These are phyloP conservation scores for Suillus tomentosus DNA, from an alignment of 768 basidiomycete species.

Conservation along the genomic window DNA sequence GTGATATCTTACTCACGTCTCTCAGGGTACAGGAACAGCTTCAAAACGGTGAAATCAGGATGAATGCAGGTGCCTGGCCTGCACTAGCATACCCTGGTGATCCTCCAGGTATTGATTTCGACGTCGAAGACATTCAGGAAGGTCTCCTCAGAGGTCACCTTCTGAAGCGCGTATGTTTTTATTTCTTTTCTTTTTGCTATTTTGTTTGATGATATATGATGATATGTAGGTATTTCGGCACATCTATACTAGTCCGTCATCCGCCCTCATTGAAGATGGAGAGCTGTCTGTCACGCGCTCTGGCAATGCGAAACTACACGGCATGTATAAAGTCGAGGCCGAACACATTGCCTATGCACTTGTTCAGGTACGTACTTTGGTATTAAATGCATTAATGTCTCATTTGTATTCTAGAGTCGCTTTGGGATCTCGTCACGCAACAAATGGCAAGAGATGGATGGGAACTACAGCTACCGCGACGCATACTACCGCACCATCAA, in stretches of 20 bases:
- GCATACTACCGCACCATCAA: no score
- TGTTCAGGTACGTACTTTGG: no score
- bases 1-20: background rate
- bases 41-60: background rate
- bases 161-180: background rate
- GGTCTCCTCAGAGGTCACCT: background rate
- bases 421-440: no score
- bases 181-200: background rate
- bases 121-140: background rate
- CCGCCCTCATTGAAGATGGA: background rate
- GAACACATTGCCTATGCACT: no score
- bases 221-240: background rate
- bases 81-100: slow-evolving; percentile 1
- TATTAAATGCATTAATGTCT: no score
- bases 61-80: background rate
- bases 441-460: no score
- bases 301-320: background rate
- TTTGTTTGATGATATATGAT: background rate
- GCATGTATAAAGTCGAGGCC: background rate
- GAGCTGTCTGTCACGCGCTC: background rate
- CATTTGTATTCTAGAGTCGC: no score
- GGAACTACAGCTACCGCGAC: no score
- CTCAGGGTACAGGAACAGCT: background rate
- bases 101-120: background rate
- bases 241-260: background rate